Base-by-base conservation (phyloP, 108 stramenopile species). In the Nitzschia palea region DNA sequence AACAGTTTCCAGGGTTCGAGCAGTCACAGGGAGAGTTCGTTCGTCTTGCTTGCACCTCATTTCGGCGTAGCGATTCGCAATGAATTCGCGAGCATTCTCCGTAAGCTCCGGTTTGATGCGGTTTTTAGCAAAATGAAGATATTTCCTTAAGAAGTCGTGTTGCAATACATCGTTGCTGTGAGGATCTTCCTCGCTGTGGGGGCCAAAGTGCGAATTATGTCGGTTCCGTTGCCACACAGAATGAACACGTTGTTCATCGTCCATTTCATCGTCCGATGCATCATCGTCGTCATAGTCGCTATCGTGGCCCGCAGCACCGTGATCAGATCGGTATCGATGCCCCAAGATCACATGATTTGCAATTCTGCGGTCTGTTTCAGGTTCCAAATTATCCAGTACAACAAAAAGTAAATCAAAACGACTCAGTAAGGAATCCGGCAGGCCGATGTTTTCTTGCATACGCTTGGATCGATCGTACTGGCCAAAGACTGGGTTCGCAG, bases 361-460 rank as follows among this genome's bases (percentile, higher is more conserved):
- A 79, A 99, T 97, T 52, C 74, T 82, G 15, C 96, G 84, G 75
- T 99, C 99, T 29, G 75, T 86, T 30, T 88, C 95, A 0, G 98
- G 90, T 70, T 99, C 97, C 68, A 99, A 72, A 63, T 97, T 93
- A 78, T 99, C 99, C 37, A 99, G 84, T 3, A 99, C 99, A 42
- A 99, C 95, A 82, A 99, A 99, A n/a, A 99, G 84, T 48, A 99
- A 83, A 83, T 99, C 99, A 72, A 99, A 99, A 80, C 99, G 99
- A 71, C 86, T 89, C 22, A 99, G 82, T 18, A 99, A 74, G 17
- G 99, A 99, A 65, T 99, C 99, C 1, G 99, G 99, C 29, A 99
- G 76, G 42, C 98, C 98, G 67, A 99, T 98, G 79, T 99, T 99
- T 57, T 97, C 96, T 79, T 98, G 97, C 30, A 98, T 96, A 35